phyloP scores from a whole-genome alignment of 306 rosid genomes.

The Trichosanthes cucumerina region DNA sequence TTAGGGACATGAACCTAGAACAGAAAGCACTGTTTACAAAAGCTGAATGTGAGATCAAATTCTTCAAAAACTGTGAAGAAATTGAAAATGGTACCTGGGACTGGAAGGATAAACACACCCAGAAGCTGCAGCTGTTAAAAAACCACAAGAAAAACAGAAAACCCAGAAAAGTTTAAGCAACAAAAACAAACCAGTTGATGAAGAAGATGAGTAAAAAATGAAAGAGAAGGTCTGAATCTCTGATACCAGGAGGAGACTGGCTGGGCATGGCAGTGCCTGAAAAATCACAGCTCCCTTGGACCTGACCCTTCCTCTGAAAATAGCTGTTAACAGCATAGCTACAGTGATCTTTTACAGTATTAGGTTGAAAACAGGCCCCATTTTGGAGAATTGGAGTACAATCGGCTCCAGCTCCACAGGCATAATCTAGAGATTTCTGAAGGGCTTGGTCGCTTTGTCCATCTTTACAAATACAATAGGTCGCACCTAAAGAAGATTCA shows the following conservation, averaged over 20 bases:
- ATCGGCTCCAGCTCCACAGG: slow-evolving; percentile 98
- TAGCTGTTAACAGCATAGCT: slow-evolving; percentile 86
- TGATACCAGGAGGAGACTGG: slow-evolving; percentile 50
- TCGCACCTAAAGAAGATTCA: slow-evolving; percentile 38
- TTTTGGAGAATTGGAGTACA: slow-evolving; percentile 45
- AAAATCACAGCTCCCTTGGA: slow-evolving; percentile 73
- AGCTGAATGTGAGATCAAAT: slow-evolving; percentile 2
- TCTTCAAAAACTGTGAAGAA: background rate
- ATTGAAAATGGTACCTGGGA: slow-evolving; percentile 36
- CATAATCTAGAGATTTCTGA: slow-evolving; percentile 77
- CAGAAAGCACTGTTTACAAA: background rate
- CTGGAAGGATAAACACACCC: slow-evolving; percentile 67
- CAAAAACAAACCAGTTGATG: background rate
- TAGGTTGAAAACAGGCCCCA: slow-evolving; percentile 75
- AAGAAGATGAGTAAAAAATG: background rate
- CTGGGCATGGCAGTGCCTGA: slow-evolving; percentile 39
- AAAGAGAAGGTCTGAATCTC: background rate
- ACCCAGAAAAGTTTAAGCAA: background rate
- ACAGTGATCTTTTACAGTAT: slow-evolving; percentile 84
- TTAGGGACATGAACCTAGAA: background rate
- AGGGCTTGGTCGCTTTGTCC: slow-evolving; percentile 55
- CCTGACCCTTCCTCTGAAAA: slow-evolving; percentile 61
- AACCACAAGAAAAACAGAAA: background rate
- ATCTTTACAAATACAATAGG: slow-evolving; percentile 75
- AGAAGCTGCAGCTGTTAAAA: slow-evolving; percentile 42